Evolutionary conservation across 108 stramenopile species (phyloP).

Genomic region (Stephanodiscus minutulus): DNA sequence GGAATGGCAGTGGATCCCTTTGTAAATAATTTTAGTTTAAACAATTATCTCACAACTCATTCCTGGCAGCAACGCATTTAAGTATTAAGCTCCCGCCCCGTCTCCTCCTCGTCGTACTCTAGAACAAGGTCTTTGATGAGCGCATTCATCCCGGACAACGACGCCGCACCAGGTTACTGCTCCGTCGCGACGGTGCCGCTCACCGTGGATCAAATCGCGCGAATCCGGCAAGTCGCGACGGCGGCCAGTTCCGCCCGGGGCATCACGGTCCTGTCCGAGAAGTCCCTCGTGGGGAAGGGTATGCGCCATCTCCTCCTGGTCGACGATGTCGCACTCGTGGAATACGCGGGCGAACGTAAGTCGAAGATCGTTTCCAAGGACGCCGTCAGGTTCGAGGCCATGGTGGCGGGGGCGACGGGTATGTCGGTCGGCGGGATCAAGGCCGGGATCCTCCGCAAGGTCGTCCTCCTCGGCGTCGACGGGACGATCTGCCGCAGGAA

Average conservation of each 20-base stretch:
- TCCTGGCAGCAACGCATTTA: too few species aligned
- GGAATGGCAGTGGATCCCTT: too few species aligned
- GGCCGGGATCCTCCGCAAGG: too few species aligned
- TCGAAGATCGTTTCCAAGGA: constrained; percentile 28
- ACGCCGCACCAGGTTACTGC: constrained; percentile 15
- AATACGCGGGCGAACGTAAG: constrained; percentile 26
- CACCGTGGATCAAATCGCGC: constrained; percentile 9
- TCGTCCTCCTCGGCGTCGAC: constrained; percentile 9
- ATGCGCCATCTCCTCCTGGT: constrained; percentile 7
- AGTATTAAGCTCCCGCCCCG: too few species aligned
- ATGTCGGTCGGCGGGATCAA: too few species aligned
- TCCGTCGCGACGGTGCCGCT: constrained; percentile 9
- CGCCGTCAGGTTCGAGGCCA: constrained; percentile 17
- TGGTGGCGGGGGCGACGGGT: neutral
- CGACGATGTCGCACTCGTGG: constrained; percentile 2
- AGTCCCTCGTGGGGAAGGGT: constrained; percentile 17
- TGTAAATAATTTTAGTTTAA: too few species aligned
- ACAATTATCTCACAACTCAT: too few species aligned
- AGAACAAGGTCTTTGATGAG: too few species aligned
- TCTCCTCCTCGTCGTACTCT: too few species aligned
- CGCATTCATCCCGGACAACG: constrained; percentile 6
- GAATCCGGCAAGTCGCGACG: constrained; percentile 4
- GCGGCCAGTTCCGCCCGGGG: neutral
- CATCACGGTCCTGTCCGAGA: constrained; percentile 16
- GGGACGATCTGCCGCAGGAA: constrained; percentile 23